phyloP scores from a whole-genome alignment of 2,329 filamentous ascomycete species.

The Rutstroemia sp. region DNA sequence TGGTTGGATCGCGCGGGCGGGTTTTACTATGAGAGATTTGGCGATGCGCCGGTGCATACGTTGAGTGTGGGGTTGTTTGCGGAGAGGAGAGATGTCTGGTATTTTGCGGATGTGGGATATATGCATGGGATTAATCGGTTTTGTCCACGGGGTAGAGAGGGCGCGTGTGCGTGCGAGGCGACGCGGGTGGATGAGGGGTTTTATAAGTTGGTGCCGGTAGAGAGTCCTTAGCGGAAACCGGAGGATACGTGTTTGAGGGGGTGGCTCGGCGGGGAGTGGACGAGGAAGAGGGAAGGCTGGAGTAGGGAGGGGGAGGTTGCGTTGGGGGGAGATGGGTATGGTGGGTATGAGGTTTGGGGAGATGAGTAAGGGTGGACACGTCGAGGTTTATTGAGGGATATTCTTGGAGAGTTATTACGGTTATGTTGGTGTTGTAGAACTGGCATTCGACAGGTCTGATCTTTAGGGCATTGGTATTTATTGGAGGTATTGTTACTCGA shows the following conservation, averaged over 20 bases:
- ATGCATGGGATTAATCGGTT: constrained; percentile 60
- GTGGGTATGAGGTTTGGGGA: constrained; percentile 31
- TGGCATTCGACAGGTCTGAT: no score
- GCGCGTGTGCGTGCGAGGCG: constrained; percentile 36
- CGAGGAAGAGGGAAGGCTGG: constrained; percentile 37
- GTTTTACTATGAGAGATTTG: constrained; percentile 98
- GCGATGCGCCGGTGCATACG: constrained; percentile 92
- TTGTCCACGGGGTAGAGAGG: constrained; percentile 27
- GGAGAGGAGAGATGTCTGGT: constrained; percentile 86
- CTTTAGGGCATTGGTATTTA: no score
- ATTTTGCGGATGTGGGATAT: constrained; percentile 97
- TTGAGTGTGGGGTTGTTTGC: constrained; percentile 82
- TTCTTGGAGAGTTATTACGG: no score
- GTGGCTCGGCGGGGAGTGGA: constrained; percentile 37
- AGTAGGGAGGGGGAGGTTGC: constrained; percentile 33
- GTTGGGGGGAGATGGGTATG: constrained; percentile 37
- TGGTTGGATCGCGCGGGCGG: constrained; percentile 81
- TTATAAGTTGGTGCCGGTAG: constrained; percentile 39
- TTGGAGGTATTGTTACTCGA: no score
- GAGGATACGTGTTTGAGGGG: constrained; percentile 38
- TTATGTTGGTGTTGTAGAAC: no score
- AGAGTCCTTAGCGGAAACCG: constrained; percentile 41
- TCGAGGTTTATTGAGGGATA: no score
- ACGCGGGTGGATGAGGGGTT: constrained; percentile 39
- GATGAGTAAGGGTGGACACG: no score